Evolutionary conservation across 2,329 filamentous ascomycete genomes (phyloP).

Genomic region (Fusarium sp.): DNA sequence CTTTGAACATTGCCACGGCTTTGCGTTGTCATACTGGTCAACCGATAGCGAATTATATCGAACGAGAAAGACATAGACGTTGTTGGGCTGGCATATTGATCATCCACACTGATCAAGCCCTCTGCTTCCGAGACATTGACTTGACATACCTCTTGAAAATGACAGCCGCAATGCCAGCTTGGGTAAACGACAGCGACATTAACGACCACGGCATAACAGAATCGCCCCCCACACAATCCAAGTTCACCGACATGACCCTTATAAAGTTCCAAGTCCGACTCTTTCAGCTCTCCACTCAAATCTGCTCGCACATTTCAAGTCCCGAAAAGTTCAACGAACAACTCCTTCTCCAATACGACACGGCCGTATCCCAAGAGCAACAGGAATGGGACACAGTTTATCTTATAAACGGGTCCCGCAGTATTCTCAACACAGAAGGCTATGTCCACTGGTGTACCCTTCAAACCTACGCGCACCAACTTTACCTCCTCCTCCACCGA

Average conservation of each 20-base stretch:
- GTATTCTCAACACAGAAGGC: constrained; percentile 4
- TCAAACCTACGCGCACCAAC: constrained; percentile 15
- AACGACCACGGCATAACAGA: not conserved
- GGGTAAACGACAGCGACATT: constrained; percentile 15
- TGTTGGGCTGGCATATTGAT: constrained; percentile 16
- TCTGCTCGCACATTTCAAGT: not conserved
- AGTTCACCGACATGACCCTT: not conserved
- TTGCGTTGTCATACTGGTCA: not conserved
- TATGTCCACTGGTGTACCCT: constrained; percentile 22
- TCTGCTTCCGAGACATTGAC: constrained; percentile 17
- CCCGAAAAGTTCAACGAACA: not conserved
- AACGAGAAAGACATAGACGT: not conserved
- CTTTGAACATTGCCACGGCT: constrained; percentile 10
- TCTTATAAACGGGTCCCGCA: not conserved
- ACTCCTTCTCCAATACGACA: not conserved
- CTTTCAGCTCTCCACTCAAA: not conserved
- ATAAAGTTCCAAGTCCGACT: constrained; percentile 6
- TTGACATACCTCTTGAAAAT: constrained; percentile 15
- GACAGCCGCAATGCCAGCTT: constrained; percentile 8
- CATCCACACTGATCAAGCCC: not conserved
- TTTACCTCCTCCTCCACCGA: constrained; percentile 13
- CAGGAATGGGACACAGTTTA: constrained; percentile 3
- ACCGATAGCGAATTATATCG: not conserved
- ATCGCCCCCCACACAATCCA: fast-evolving
- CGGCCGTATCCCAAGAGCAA: not conserved